A percentile compares a stretch with the other conserved stretches of the same genome.
Evolutionary conservation across 352 stramenopile genomes (phyloP).

Genomic region (Elongisporangium prolatum): DNA sequence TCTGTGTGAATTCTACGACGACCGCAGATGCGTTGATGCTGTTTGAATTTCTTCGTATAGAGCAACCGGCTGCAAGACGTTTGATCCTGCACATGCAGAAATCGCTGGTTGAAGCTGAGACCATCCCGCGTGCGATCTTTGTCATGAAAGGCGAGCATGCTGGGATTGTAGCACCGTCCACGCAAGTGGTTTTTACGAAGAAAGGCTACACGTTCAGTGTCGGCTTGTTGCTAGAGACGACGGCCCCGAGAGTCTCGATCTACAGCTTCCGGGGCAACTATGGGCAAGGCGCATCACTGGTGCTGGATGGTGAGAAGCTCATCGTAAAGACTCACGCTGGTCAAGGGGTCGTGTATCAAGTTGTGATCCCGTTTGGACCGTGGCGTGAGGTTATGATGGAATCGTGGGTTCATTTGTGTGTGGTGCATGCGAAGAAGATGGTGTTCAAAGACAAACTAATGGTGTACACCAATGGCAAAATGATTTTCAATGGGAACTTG

Average conservation of each 20-base stretch:
- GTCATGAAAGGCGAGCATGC: constrained; percentile 55
- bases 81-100: constrained; percentile 61
- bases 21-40: constrained; percentile 54
- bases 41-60: constrained; percentile 69
- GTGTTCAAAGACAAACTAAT: constrained; percentile 86
- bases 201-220: constrained; percentile 74
- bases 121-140: constrained; percentile 63
- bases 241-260: constrained; percentile 29
- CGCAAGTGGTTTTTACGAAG: constrained; percentile 59
- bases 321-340: constrained; percentile 47
- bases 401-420: constrained; percentile 65
- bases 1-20: constrained; percentile 59
- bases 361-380: constrained; percentile 52
- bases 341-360: constrained; percentile 38
- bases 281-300: constrained; percentile 63
- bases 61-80: constrained; percentile 28
- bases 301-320: constrained; percentile 47
- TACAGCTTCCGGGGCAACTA: constrained; percentile 77
- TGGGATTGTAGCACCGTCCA: constrained; percentile 57
- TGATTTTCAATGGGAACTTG: constrained; percentile 59
- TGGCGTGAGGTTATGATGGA: constrained; percentile 43
- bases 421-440: constrained; percentile 86
- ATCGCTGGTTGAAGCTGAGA: constrained; percentile 43
- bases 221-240: constrained; percentile 42
- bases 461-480: constrained; percentile 59